These are phyloP conservation scores for Candida sp. DNA, from an alignment of 1,139 yeast genomes.

Conservation along the genomic window DNA sequence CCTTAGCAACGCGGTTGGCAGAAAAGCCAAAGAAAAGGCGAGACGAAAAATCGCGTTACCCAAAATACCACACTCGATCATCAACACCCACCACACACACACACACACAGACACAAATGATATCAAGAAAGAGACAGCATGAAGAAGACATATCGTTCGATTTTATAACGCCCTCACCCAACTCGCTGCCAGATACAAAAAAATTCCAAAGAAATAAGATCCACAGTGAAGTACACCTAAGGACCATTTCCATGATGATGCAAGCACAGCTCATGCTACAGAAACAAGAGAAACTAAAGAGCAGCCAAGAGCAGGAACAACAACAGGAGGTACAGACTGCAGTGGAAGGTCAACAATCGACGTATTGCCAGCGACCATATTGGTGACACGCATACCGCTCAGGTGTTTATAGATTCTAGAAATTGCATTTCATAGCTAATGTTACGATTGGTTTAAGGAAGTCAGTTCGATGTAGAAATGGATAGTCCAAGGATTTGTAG, in stretches of 20 bases:
- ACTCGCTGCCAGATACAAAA: constrained; percentile 3
- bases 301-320: not conserved
- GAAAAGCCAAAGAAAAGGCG: not conserved
- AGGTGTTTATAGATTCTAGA: too few species aligned
- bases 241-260: constrained; percentile 36
- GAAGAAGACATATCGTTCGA: constrained; percentile 5
- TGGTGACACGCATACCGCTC: constrained; percentile 7
- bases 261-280: constrained; percentile 21
- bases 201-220: constrained; percentile 29
- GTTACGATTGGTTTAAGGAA: too few species aligned
- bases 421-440: too few species aligned
- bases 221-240: constrained; percentile 32
- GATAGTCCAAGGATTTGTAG: too few species aligned
- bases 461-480: too few species aligned
- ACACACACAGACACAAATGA: not conserved
- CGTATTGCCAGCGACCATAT: constrained; percentile 14
- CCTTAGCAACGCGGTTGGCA: not conserved
- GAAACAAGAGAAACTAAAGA: constrained; percentile 13
- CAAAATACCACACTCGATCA: not conserved
- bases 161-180: not conserved
- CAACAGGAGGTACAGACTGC: not conserved
- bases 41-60: not conserved
- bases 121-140: constrained; percentile 11
- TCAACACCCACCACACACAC: not conserved
- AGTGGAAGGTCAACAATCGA: not conserved